Percentiles rank a stretch among this genome's conserved stretches.
phyloP scores from a whole-genome alignment of 1,284 basidiomycete species.

The Tremellales sp. region DNA sequence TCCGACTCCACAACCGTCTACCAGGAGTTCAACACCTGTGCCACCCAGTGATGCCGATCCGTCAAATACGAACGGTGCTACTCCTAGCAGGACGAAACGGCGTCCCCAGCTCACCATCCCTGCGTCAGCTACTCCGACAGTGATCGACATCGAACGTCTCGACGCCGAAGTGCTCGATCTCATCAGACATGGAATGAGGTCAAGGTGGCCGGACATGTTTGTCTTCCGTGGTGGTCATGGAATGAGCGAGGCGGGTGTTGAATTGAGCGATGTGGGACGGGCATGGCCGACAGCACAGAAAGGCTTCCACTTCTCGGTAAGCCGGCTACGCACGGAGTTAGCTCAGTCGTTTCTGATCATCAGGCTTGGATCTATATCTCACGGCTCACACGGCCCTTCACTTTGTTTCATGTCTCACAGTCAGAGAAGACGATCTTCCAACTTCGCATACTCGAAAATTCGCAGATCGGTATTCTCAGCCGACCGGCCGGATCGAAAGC shows the following conservation, averaged over 20 bases:
- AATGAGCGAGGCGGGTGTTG: slow-evolving; percentile 31
- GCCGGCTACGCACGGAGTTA: slow-evolving; percentile 1
- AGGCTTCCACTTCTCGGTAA: slow-evolving; percentile 44
- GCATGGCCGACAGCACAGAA: slow-evolving; percentile 36
- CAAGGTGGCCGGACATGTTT: slow-evolving; percentile 40
- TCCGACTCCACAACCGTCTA: background rate
- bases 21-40: too few species aligned
- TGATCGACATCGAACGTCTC: slow-evolving; percentile 27
- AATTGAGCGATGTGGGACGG: slow-evolving; percentile 32
- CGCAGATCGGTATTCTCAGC: slow-evolving; percentile 39
- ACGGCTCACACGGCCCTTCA: slow-evolving; percentile 39
- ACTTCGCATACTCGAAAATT: slow-evolving; percentile 44
- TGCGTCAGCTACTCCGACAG: slow-evolving; percentile 3
- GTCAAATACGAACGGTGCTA: background rate
- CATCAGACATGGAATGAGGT: slow-evolving; percentile 36
- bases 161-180: slow-evolving; percentile 40
- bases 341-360: slow-evolving; percentile 1
- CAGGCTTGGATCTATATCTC: slow-evolving; percentile 43
- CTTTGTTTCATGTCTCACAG: slow-evolving; percentile 40
- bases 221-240: slow-evolving; percentile 27
- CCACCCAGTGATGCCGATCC: background rate
- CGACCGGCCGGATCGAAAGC: slow-evolving; percentile 6
- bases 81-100: slow-evolving; percentile 7
- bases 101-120: slow-evolving; percentile 14
- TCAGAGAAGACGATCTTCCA: slow-evolving; percentile 32